phyloP scores from a whole-genome alignment of 2,329 filamentous ascomycete species.

The Aureobasidium sp. region DNA sequence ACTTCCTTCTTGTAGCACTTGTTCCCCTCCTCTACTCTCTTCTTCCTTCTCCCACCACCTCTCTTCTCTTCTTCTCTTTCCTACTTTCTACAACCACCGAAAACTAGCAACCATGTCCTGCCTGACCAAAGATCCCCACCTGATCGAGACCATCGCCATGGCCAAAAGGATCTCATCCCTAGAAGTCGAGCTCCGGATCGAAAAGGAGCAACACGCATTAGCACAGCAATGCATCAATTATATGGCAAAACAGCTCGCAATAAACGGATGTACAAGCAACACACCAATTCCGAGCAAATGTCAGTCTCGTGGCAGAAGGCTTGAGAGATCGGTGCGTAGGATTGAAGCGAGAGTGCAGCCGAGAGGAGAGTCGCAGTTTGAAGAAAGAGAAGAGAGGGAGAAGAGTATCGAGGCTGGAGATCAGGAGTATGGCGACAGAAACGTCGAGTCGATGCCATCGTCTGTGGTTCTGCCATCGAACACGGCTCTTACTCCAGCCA shows the following conservation, averaged over 20 bases:
- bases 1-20: no score
- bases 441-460: background rate
- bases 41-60: background rate
- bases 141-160: background rate
- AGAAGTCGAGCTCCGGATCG: background rate
- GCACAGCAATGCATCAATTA: background rate
- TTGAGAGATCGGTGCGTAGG: background rate
- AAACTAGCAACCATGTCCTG: background rate
- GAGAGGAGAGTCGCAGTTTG: no score
- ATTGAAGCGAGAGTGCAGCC: background rate
- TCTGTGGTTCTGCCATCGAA: background rate
- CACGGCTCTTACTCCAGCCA: background rate
- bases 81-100: background rate
- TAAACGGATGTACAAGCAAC: background rate
- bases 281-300: background rate
- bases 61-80: background rate
- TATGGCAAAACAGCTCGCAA: background rate
- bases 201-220: background rate
- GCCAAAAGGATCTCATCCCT: background rate
- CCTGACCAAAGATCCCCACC: background rate
- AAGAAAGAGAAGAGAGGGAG: background rate
- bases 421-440: background rate
- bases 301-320: background rate
- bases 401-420: background rate
- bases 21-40: no score